These are phyloP conservation scores for Schoenoplectus tabernaemontani DNA, from an alignment of 202 grass and related monocot species.

Conservation along the genomic window DNA sequence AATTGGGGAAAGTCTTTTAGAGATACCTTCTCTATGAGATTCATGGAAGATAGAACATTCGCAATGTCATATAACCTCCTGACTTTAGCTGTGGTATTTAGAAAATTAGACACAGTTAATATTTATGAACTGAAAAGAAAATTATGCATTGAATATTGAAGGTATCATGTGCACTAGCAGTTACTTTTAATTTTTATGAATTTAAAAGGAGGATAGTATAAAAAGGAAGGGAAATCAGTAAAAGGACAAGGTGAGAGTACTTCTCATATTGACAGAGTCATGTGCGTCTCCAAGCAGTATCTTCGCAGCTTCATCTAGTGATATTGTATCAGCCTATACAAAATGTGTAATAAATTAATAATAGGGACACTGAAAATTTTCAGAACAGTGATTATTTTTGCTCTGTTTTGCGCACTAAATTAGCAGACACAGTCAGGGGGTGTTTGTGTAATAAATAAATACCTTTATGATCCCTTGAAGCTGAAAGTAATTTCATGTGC, in stretches of 20 bases:
- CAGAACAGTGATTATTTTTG: neutral
- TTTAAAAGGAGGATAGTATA: neutral
- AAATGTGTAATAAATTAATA: neutral
- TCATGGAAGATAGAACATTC: constrained; percentile 76
- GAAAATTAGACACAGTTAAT: constrained; percentile 14
- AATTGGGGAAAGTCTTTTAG: neutral
- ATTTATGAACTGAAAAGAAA: neutral
- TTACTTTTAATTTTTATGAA: neutral
- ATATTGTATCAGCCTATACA: constrained; percentile 47
- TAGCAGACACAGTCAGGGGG: no score
- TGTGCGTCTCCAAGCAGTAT: constrained; percentile 70
- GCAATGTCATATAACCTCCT: constrained; percentile 85
- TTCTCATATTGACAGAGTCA: constrained; percentile 77
- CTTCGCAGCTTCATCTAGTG: constrained; percentile 70
- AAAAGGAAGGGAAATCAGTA: neutral
- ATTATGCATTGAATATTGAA: constrained; percentile 16
- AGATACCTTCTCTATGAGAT: constrained; percentile 87
- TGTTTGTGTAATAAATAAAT: no score
- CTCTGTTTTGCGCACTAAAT: neutral
- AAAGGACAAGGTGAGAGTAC: constrained; percentile 25
- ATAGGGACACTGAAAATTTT: neutral
- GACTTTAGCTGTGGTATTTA: constrained; percentile 59
- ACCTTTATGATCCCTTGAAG: no score
- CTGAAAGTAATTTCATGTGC: no score
- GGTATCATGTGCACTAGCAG: constrained; percentile 14